Evolutionary conservation across 805 yeast genomes (phyloP), one percentile per base, ranked within the genome.

Genomic region (Priceomyces melissophilus): DNA sequence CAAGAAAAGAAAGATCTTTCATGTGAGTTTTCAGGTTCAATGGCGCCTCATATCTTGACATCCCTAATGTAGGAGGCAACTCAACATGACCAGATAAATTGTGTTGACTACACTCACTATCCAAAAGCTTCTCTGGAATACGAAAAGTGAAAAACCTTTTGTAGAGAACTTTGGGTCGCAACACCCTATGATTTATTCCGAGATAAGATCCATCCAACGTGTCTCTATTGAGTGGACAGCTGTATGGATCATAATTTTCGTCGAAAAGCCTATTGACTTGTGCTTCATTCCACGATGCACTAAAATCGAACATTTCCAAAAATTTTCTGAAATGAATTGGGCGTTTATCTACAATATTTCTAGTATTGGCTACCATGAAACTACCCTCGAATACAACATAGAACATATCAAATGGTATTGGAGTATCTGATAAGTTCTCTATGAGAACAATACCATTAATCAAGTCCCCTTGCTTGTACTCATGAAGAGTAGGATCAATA

Each of bases 391-490:
- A 62, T 1, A 80, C 65, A 6, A 79, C 74, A 40, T 76, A 68
- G 52, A 82, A 76, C 80, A 79, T 78, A 48, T 82, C 84, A 52
- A 82, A 84, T 2, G 75, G 74, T 14, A 82, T 64, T 0, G 69
- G 61, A 12, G 58, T 47, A 1, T 54, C 39, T 2, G 76, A 57
- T 5, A 49, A 60, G 49, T 79, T 79, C 38, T 64, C 60, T 14
- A 78, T 62, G 0, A 57, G 47, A 6, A 75, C 60, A 49, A 73
- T 78, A 0, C 91, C 91, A 51, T 77, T 73, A 10, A 84, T 66
- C 14, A 69, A 67, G 53, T 83, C 89, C n/a, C 87, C 87, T 10
- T 82, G 81, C 13, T 76, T 76, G 53, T 76, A 84, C 54, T 81
- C 86, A 46, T 48, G 57, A 16, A 53, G 41, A 41, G 60, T 56